Base-by-base conservation (phyloP, 345 rosid genomes). In the Aurinia saxatilis region DNA sequence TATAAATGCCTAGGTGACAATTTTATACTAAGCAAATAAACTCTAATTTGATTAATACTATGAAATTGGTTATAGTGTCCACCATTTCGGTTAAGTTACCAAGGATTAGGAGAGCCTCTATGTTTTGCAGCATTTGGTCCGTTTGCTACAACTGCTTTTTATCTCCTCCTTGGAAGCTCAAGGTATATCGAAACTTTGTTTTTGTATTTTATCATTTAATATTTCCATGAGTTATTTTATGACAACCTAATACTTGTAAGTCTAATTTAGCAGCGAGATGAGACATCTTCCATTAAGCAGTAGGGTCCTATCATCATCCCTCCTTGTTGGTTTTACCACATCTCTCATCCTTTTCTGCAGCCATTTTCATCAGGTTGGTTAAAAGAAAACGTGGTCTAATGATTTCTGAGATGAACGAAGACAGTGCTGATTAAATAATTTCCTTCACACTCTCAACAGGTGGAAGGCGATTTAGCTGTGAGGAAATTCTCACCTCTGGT, bases 51-150 rank as follows among this genome's bases (percentile, higher is more conserved):
- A 15, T 1, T n/a, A 5, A 8, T 13, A 13, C n/a, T 39, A 14
- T 50, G 18, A 13, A 33, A 65, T 13, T 50, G 35, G 31, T 60
- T 57, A 65, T 47, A 86, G 98, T 91, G 96, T 75, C 98, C 98
- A 0, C 98, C 96, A 49, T 91, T 91, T 73, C 79, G 96, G 66
- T 67, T 88, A 67, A 88, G 95, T 77, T 91, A 88, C 82, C 87
- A 76, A 54, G 96, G 98, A 73, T 56, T 91, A 50, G 98, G 98
- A 70, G 96, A 91, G 82, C 95, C 98, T 2, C 67, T 91, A 74
- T 88, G 95, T 68, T 91, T 88, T 60, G 87, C 92, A 34, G 95
- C 96, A 31, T 91, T 88, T 50, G 96, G 98, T 36, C 98, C 93
- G n/a, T 88, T 91, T 73, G 92, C 98, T 36, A 91, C 95, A 4